Evolutionary conservation across 2,329 filamentous ascomycete species (phyloP).

Genomic region (Cordyceps pruinosa): DNA sequence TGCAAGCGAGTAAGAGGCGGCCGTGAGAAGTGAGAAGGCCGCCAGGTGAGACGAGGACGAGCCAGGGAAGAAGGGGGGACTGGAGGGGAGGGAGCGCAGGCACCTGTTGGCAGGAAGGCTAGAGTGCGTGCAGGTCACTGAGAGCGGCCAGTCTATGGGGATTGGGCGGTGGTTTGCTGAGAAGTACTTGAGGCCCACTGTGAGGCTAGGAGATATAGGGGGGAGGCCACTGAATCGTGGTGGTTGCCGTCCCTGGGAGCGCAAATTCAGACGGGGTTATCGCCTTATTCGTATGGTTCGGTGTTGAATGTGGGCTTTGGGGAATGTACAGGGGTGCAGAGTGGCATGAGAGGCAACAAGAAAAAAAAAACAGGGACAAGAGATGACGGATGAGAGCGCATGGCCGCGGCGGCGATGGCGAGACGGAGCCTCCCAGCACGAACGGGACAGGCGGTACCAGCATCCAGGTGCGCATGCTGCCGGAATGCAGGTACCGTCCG

Average conservation of each 20-base stretch:
- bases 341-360: neutral
- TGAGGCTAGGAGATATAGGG: neutral
- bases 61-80: neutral
- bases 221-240: neutral
- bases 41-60: constrained; percentile 1
- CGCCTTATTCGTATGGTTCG: neutral
- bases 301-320: neutral
- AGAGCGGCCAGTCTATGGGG: neutral
- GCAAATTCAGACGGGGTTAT: neutral
- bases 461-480: too few species aligned
- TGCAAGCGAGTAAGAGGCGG: constrained; percentile 3
- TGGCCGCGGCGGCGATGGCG: neutral
- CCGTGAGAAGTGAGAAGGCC: neutral
- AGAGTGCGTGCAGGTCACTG: neutral
- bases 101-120: neutral
- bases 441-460: too few species aligned
- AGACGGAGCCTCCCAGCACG: neutral
- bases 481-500: too few species aligned
- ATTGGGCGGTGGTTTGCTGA: neutral
- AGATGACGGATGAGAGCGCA: neutral
- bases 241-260: neutral
- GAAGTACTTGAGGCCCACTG: neutral
- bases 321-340: neutral
- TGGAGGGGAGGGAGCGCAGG: neutral
- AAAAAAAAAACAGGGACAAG: neutral